A percentile compares a stretch with the other conserved stretches of the same genome.
These are phyloP conservation scores for Solanum infundibuliforme DNA, from an alignment of 257 asterid genomes.

Conservation along the genomic window DNA sequence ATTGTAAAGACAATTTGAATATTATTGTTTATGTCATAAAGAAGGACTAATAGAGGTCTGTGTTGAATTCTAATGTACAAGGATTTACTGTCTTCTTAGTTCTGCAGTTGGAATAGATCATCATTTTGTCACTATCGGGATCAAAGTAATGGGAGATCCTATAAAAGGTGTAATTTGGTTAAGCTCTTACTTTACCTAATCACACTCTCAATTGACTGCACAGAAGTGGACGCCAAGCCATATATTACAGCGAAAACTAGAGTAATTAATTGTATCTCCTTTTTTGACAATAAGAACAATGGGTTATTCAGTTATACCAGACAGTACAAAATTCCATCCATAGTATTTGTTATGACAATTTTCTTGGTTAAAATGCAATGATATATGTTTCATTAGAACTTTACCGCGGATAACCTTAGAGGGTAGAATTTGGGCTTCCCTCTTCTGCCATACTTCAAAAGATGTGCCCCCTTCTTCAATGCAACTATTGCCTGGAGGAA, in stretches of 20 bases:
- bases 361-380: background rate
- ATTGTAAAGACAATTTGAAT: background rate
- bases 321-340: background rate
- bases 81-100: background rate
- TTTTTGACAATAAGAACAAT: background rate
- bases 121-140: background rate
- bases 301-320: background rate
- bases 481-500: slow-evolving; percentile 36
- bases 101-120: background rate
- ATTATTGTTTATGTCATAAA: background rate
- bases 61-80: background rate
- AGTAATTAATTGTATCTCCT: background rate
- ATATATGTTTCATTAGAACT: background rate
- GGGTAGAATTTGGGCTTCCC: slow-evolving; percentile 49
- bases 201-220: background rate
- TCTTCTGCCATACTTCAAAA: slow-evolving; percentile 30
- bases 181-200: background rate
- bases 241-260: background rate
- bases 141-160: background rate
- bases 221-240: background rate
- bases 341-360: background rate
- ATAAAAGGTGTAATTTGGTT: background rate
- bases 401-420: slow-evolving; percentile 40
- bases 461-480: slow-evolving; percentile 44
- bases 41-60: background rate